Conservation (phyloP, 1,284 basidiomycete genomes). For the Jaminaea rosea region DNA sequence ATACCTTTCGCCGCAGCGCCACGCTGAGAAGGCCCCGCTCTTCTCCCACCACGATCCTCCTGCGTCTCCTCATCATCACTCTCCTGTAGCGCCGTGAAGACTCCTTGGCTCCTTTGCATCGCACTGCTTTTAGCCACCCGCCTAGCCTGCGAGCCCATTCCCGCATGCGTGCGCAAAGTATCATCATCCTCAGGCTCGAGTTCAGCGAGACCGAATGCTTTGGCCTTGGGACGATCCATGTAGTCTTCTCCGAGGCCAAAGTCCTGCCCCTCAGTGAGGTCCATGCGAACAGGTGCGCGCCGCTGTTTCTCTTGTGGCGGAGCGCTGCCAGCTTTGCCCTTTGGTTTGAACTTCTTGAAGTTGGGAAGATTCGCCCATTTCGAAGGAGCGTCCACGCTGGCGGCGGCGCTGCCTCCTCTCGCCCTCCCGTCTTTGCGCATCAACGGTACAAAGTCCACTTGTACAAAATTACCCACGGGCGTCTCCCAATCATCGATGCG, state of each 20-base stretch:
- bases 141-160: too few species aligned
- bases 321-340: not conserved
- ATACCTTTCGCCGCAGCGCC: too few species aligned
- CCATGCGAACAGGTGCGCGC: conserved; percentile 9
- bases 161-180: too few species aligned
- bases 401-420: not conserved
- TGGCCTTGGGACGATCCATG: too few species aligned
- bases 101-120: not conserved
- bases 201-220: too few species aligned
- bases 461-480: conserved; percentile 34
- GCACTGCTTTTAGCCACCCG: not conserved
- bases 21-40: too few species aligned
- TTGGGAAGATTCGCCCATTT: conserved; percentile 5
- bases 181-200: too few species aligned
- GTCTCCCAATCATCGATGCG: conserved; percentile 9
- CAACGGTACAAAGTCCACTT: conserved; percentile 38
- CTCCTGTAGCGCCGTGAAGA: not conserved
- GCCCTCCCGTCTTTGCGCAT: conserved; percentile 4
- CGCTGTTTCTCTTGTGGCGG: not conserved
- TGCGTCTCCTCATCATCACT: not conserved
- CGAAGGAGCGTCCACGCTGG: not conserved
- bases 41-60: too few species aligned
- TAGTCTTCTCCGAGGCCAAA: conserved; percentile 17
- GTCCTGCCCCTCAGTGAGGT: conserved; percentile 15
- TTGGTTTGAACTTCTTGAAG: conserved; percentile 10